Evolutionary conservation across 2,329 filamentous ascomycete species (phyloP).

Genomic region (Calonectria hongkongensis): DNA sequence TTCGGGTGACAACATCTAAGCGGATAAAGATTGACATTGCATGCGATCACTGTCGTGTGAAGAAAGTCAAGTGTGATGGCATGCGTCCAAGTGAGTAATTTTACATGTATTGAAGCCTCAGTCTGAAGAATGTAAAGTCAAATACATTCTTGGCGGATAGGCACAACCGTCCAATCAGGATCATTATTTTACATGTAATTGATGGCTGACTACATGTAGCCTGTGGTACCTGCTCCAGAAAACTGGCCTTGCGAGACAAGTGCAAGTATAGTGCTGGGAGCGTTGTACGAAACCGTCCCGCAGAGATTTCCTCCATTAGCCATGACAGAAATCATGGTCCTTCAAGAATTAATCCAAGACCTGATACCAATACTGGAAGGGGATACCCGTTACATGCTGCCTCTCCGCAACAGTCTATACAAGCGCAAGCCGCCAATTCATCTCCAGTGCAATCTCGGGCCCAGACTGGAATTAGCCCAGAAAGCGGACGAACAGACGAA

Average conservation of each 20-base stretch:
- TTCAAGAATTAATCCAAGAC: not conserved
- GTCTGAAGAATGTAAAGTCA: not conserved
- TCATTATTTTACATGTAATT: not conserved
- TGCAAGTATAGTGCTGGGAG: slow-evolving; percentile 54
- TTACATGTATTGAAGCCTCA: not conserved
- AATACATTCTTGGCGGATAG: not conserved
- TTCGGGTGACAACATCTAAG: slow-evolving; percentile 51
- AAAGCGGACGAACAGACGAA: slow-evolving; percentile 16
- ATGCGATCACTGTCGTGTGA: slow-evolving; percentile 64
- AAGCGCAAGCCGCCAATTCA: not conserved
- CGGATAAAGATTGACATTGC: slow-evolving; percentile 66
- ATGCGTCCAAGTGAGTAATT: slow-evolving; percentile 58
- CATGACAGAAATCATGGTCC: not conserved
- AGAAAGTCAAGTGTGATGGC: slow-evolving; percentile 66
- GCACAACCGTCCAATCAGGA: no score
- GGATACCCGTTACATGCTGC: not conserved
- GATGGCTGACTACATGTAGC: slow-evolving; percentile 46
- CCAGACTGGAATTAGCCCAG: slow-evolving; percentile 5
- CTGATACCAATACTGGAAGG: slow-evolving; percentile 1
- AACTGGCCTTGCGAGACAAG: slow-evolving; percentile 53
- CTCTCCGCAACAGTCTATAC: slow-evolving; percentile 1
- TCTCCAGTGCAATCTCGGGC: not conserved
- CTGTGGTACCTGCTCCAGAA: slow-evolving; percentile 58
- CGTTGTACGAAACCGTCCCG: slow-evolving; percentile 22
- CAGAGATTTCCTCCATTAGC: not conserved